Evolutionary conservation across 108 stramenopile genomes (phyloP), one percentile per base, ranked within the genome.

Genomic region (Nitzschia sp.): DNA sequence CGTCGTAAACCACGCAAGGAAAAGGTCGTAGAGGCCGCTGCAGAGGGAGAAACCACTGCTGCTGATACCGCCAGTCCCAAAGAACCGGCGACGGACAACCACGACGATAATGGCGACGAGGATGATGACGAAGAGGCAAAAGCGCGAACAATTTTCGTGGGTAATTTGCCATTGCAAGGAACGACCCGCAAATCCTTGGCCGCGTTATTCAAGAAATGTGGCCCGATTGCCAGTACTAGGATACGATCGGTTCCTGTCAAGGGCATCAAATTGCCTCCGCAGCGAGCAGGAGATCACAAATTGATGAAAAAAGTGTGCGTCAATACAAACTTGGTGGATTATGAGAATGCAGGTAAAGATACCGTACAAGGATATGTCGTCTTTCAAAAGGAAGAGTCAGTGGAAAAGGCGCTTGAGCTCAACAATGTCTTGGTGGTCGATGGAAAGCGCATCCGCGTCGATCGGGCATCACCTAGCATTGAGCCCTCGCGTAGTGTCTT

Each of bases 321-420:
- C 56, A 90, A 89, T 53, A 90, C 88, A 5, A 75, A 78, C 2
- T 72, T 86, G 54, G 23, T 90, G 21, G 73, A 74, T 30, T 65
- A 46, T 30, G 51, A 63, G 38, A 76, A 78, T 47, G 27, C 74
- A 5, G 15, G 42, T 36, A 75, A 66, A 31, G 60, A 68, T 34
- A 64, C 78, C 6, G 77, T 80, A 0, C 78, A 81, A 42, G 92
- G 89, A 19, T 93, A 93, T 68, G 89, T 93, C n/a, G 88, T 90
- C 19, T 93, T 93, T 66, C 66, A 79, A 36, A 47, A 66, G 19
- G 19, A 68, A 5, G 86, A 79, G 34, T 75, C 81, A 32, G 82
- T 93, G 0, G 72, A 71, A 55, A 80, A 85, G 26, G 89, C 92
- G 3, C 64, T 93, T 42, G 70, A 75, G 45, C 47, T 86, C 1